Base-by-base conservation (phyloP, 2,329 filamentous ascomycete species). In the Coniosporium tulheliwenetii region DNA sequence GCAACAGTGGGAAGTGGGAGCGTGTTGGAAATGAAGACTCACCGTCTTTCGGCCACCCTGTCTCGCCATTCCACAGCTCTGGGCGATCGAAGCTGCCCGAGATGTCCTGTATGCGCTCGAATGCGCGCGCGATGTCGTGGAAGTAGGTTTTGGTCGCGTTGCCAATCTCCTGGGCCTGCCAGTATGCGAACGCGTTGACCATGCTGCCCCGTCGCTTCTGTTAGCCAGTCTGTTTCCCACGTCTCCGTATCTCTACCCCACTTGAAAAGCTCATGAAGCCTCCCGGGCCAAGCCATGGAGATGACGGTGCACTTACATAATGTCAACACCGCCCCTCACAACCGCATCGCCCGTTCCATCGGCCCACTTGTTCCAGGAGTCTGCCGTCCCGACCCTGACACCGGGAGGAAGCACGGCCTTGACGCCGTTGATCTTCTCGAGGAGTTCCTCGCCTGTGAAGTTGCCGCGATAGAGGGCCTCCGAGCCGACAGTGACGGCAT, bases 321-420 rank as follows among this genome's bases (percentile, higher is more conserved):
- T 67, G 42, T 71, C 73, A 39, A 80, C 75, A 39, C 69, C 71
- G 37, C 68, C 69, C 40, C 59, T 58, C 51, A 82, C 72, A 47
- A 82, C 62, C 10, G 71, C 64, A 56, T 83, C 73, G 33, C 73
- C 78, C 19, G 78, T 81, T 33, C 77, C 78, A 53, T 82, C 78
- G 37, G 71, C 67, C 52, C 68, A 78, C 60, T 79, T 81, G 63
- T 82, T 83, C 79, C 79, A 84, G 54, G 69, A 75, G 60, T 84
- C 79, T 7, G 79, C 79, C 9, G 76, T 81, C 39, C 79, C 79
- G 36, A 81, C 66, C 48, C 69, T 72, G 50, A 76, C 64, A 19
- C 55, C 56, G 48, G 70, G 65, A 26, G 19, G 19, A 54, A 79
- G 55, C 30, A 70, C 61, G 34, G 61, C 55, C 62, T 76, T 73